Conservation (phyloP, 2,329 filamentous ascomycete species). For the Monosporascus sp. region DNA sequence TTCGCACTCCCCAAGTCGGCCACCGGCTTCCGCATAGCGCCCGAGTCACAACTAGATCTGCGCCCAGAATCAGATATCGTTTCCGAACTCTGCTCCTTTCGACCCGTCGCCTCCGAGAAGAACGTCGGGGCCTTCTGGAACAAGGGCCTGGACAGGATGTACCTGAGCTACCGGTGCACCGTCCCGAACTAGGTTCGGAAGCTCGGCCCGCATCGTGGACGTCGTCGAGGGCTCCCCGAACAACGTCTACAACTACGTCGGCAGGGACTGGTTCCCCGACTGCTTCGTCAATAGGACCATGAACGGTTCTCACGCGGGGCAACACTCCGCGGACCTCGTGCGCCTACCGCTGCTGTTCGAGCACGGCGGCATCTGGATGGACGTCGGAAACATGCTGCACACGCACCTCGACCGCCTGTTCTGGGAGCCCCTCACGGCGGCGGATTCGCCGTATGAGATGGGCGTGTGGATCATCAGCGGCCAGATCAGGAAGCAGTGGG, state of each 20-base stretch:
- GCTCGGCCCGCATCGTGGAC: constrained; percentile 35
- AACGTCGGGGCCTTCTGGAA: constrained; percentile 45
- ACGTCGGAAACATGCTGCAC: constrained; percentile 32
- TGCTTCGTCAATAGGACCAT: constrained; percentile 34
- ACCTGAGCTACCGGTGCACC: constrained; percentile 31
- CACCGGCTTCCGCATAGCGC: constrained; percentile 13
- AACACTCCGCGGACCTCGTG: constrained; percentile 39
- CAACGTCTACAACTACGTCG: constrained; percentile 30
- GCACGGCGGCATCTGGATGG: constrained; percentile 34
- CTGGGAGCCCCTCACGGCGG: constrained; percentile 26
- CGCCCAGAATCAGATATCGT: constrained; percentile 29
- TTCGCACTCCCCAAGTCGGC: constrained; percentile 19
- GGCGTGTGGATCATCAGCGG: constrained; percentile 30
- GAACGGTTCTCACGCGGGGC: constrained; percentile 34
- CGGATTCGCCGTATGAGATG: constrained; percentile 23
- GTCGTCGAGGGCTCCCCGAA: constrained; percentile 28
- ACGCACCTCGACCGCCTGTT: constrained; percentile 29
- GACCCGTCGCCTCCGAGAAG: constrained; percentile 33
- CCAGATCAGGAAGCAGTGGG: constrained; percentile 28
- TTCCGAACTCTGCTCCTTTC: constrained; percentile 20
- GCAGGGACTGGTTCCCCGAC: constrained; percentile 27
- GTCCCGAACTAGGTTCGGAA: constrained; percentile 38
- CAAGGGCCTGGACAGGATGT: constrained; percentile 31
- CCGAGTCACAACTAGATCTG: constrained; percentile 19
- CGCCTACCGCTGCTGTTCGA: constrained; percentile 31